Base-by-base conservation (phyloP, 192 early-diverging fungal species). In the Coemansia sp. region DNA sequence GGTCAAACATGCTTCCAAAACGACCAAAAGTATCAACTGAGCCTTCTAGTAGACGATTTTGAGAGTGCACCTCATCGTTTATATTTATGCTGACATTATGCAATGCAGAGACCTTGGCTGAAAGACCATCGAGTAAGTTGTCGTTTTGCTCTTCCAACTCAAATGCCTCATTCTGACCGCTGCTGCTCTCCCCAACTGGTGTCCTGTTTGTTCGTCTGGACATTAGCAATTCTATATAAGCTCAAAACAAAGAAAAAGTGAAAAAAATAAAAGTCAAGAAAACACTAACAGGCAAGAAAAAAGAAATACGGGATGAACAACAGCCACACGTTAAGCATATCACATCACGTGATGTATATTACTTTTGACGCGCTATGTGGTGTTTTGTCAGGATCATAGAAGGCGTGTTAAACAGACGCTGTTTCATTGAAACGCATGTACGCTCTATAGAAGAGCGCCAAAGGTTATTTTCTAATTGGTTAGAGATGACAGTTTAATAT, bases 1-100 rank as follows among this genome's bases (percentile, higher is more conserved):
- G 68, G 36, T 71, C 77, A 68, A 80, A 74, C 77, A 80, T 74
- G 46, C 64, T 74, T 29, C 77, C 77, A 63, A 80, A 80, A n/a
- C 77, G 68, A 42, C 54, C 63, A 59, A 80, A 80, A 10, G 77
- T 74, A 23, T 80, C 72, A 6, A 61, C 10, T 0, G 77, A 74
- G 27, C 59, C 63, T 19, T 80, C 77, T 0, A 80, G 77, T 46
- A 80, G 50, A 51, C 77, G 66, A 63, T 80, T 80, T 53, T 80
- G 77, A 33, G 65, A 61, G 55, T 71, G 59, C 24, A 74, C 77
- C 6, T 80, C 72, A 63, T 68, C 66, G 66, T 80, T 59, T 23
- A 80, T 80, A 54, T 71, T 80, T 25, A 80, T 61, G 54, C 64
- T 80, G 24, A 80, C 72, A 52, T 69, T 71, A 50, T 80, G 77